phyloP scores from a whole-genome alignment of 2,329 filamentous ascomycete species.

The Penicillium hordei region DNA sequence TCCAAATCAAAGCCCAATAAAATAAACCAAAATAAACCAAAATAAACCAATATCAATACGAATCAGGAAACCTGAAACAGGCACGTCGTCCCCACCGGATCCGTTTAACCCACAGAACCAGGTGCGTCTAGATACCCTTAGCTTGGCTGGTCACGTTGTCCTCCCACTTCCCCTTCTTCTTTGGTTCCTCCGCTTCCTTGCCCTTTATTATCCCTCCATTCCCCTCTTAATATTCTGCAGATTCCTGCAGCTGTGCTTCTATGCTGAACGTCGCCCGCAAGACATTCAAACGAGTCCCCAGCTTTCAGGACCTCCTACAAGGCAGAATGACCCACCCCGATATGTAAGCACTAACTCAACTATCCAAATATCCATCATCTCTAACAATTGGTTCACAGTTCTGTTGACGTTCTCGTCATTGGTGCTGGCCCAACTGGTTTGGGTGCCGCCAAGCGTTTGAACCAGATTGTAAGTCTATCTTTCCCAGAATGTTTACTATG shows the following conservation, averaged over 20 bases:
- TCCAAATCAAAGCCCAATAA: not conserved
- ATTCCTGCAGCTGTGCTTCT: slow-evolving; percentile 36
- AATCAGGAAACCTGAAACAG: slow-evolving; percentile 40
- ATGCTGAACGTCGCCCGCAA: slow-evolving; percentile 47
- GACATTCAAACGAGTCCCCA: slow-evolving; percentile 46
- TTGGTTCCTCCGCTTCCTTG: slow-evolving; percentile 12
- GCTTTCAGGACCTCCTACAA: slow-evolving; percentile 48
- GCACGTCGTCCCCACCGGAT: slow-evolving; percentile 30
- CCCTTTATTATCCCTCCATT: slow-evolving; percentile 21
- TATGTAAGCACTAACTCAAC: slow-evolving; percentile 36
- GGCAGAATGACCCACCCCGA: slow-evolving; percentile 49
- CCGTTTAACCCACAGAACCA: slow-evolving; percentile 19
- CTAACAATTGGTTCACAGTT: slow-evolving; percentile 52
- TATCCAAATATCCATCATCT: not conserved
- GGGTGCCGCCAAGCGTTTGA: slow-evolving; percentile 94
- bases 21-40: not conserved
- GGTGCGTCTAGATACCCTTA: slow-evolving; percentile 22
- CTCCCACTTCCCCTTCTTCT: slow-evolving; percentile 26
- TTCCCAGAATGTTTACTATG: slow-evolving; percentile 1
- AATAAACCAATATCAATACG: slow-evolving; percentile 6
- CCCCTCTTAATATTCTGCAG: slow-evolving; percentile 26
- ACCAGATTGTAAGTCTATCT: slow-evolving; percentile 75
- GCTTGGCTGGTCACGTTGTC: slow-evolving; percentile 22
- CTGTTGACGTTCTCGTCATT: slow-evolving; percentile 96
- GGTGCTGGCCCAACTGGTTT: slow-evolving; percentile 96